Percentiles rank a stretch among this genome's conserved stretches.
These are phyloP conservation scores for Ceratocystis albifundus DNA, from an alignment of 2,329 filamentous ascomycete genomes.

Conservation along the genomic window DNA sequence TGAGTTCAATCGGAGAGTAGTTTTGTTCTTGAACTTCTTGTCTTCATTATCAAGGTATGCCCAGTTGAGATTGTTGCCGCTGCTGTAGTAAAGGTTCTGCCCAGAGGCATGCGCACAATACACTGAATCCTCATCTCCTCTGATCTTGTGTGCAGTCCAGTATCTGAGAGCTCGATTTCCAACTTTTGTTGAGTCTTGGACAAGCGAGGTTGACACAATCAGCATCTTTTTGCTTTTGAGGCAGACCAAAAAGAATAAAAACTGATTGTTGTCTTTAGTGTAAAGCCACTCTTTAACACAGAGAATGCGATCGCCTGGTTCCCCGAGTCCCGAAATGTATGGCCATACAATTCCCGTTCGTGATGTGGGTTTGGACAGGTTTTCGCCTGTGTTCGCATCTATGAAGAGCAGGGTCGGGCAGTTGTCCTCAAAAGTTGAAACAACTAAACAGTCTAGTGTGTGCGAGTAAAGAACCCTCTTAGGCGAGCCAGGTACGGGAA, in stretches of 20 bases:
- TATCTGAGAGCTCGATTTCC: conserved; percentile 37
- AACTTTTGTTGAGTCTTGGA: conserved; percentile 14
- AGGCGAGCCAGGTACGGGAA: conserved; percentile 40
- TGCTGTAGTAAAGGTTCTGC: conserved; percentile 46
- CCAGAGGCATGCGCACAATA: conserved; percentile 45
- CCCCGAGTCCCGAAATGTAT: conserved; percentile 46
- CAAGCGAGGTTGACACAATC: conserved; percentile 37
- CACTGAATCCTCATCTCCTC: conserved; percentile 37
- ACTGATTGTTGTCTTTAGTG: conserved; percentile 44
- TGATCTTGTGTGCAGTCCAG: conserved; percentile 43
- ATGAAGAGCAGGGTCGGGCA: conserved; percentile 44
- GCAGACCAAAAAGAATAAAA: conserved; percentile 52
- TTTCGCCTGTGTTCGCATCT: conserved; percentile 42
- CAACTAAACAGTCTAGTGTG: conserved; percentile 41
- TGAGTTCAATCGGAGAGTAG: conserved; percentile 41
- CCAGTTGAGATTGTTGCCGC: conserved; percentile 44
- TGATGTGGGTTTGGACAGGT: conserved; percentile 39
- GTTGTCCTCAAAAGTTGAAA: conserved; percentile 37
- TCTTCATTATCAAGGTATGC: conserved; percentile 41
- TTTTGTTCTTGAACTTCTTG: conserved; percentile 41
- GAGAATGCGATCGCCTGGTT: conserved; percentile 46
- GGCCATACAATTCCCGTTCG: conserved; percentile 33
- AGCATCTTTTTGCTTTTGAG: conserved; percentile 44
- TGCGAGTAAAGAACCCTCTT: conserved; percentile 45
- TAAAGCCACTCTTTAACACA: conserved; percentile 54